Evolutionary conservation across 83 land plant genomes (phyloP).

Genomic region (Picea abies): DNA sequence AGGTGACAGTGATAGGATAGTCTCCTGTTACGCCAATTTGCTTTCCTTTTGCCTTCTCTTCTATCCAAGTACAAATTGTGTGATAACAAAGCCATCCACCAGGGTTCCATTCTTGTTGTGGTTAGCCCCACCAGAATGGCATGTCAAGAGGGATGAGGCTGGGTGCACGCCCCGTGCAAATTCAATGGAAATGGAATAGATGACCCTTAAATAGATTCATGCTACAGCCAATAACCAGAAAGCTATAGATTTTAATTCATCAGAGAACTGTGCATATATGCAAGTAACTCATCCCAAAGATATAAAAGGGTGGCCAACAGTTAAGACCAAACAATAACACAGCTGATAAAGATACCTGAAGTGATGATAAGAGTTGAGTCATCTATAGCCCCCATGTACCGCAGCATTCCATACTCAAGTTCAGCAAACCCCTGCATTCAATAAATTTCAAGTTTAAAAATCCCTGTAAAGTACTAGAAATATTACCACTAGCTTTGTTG

Average conservation of each 20-base stretch:
- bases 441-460: neutral
- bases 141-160: no score
- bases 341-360: slow-evolving; percentile 52
- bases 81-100: no score
- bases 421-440: slow-evolving; percentile 88
- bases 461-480: neutral
- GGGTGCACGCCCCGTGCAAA: no score
- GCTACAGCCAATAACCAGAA: neutral
- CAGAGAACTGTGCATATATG: neutral
- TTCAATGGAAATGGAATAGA: no score
- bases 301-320: neutral
- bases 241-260: neutral
- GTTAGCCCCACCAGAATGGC: no score
- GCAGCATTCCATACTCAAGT: slow-evolving; percentile 91
- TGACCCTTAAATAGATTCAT: no score
- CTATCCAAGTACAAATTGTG: no score
- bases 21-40: no score
- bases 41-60: no score
- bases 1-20: no score
- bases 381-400: slow-evolving; percentile 95
- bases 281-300: neutral
- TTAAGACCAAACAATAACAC: neutral
- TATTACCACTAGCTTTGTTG: neutral
- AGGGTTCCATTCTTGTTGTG: no score
- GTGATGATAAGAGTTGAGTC: slow-evolving; percentile 83